Conservation (phyloP, 306 rosid genomes). For the Amphicarpaea edgeworthii region DNA sequence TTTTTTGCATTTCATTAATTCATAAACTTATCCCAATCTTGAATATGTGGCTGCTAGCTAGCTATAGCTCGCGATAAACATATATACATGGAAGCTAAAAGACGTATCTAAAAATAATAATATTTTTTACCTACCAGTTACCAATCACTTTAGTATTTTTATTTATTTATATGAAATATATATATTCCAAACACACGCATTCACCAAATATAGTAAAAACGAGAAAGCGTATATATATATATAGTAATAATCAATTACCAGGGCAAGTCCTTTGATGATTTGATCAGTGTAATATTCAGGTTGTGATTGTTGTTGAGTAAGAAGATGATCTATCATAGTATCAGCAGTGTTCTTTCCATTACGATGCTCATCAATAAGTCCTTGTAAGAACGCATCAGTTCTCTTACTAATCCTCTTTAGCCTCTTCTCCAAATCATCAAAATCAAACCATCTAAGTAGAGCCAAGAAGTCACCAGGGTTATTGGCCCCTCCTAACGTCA, state of each 20-base stretch:
- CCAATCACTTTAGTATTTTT: no score
- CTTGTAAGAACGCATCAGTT: conserved; percentile 7
- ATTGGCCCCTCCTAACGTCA: background rate
- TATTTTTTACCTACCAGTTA: no score
- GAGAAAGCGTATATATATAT: background rate
- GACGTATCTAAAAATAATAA: no score
- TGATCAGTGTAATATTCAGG: background rate
- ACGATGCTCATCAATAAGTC: conserved; percentile 19
- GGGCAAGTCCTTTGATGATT: conserved; percentile 35
- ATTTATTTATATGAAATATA: no score
- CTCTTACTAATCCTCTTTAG: background rate
- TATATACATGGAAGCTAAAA: no score
- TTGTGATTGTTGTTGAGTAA: background rate
- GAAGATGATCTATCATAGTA: conserved; percentile 26
- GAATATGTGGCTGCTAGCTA: no score
- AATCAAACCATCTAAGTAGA: conserved; percentile 8
- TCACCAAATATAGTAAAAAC: background rate
- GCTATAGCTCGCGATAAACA: no score
- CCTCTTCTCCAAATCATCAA: conserved; percentile 11
- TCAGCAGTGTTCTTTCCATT: background rate
- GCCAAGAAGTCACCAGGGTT: conserved; percentile 16
- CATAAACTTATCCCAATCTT: no score
- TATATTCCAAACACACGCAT: no score
- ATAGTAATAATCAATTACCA: background rate
- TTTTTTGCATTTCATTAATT: no score